These are phyloP conservation scores for Tieghemostelium lacteum DNA, from an alignment of 78 protist species.

Conservation along the genomic window DNA sequence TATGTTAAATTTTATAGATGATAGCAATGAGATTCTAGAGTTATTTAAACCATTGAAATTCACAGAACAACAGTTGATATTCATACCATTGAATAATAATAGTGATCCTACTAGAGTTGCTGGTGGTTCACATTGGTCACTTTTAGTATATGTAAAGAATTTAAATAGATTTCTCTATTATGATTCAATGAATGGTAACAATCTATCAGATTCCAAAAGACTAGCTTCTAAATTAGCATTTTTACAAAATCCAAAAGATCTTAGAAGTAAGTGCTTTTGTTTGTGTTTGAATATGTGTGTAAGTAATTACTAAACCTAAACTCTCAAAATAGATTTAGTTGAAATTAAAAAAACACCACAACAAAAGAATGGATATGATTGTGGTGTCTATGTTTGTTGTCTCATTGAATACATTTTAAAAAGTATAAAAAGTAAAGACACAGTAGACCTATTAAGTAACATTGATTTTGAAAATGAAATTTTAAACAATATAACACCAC, in stretches of 20 bases:
- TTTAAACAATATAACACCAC: slow-evolving; percentile 2
- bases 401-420: slow-evolving; percentile 23
- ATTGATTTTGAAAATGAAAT: background rate
- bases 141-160: slow-evolving; percentile 21
- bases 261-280: background rate
- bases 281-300: no score
- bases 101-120: slow-evolving; percentile 28
- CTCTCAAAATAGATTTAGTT: background rate
- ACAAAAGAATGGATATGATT: slow-evolving; percentile 54
- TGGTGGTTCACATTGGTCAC: slow-evolving; percentile 74
- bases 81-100: slow-evolving; percentile 48
- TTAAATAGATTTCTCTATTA: slow-evolving; percentile 14
- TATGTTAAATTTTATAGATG: slow-evolving; percentile 22
- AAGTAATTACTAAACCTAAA: no score
- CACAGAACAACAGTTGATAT: slow-evolving; percentile 1
- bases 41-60: slow-evolving; percentile 32
- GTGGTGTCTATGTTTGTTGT: slow-evolving; percentile 48
- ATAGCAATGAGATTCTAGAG: slow-evolving; percentile 8
- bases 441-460: background rate
- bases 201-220: background rate
- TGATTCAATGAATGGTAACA: slow-evolving; percentile 42
- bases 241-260: background rate
- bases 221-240: slow-evolving; percentile 4
- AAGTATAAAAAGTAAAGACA: background rate
- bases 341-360: slow-evolving; percentile 27